Conservation (phyloP, 2,329 filamentous ascomycete genomes). For the Fusarium albidum region DNA sequence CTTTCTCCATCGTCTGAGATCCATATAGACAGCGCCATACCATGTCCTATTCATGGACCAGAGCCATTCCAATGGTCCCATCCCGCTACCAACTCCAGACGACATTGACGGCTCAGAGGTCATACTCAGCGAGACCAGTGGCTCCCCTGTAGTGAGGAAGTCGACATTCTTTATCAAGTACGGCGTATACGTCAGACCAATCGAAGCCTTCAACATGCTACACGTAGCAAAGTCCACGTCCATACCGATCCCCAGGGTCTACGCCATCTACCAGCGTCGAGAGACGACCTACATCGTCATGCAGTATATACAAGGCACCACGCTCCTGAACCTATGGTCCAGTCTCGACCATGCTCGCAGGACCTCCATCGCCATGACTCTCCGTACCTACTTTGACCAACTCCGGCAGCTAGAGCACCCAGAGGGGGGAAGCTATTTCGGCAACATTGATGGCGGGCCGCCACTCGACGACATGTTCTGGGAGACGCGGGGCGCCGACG, state of each 20-base stretch:
- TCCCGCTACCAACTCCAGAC: slow-evolving; percentile 22
- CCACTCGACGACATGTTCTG: slow-evolving; percentile 31
- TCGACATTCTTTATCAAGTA: slow-evolving; percentile 24
- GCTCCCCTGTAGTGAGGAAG: slow-evolving; percentile 3
- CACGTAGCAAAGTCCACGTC: slow-evolving; percentile 26
- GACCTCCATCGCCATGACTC: slow-evolving; percentile 8
- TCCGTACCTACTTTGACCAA: slow-evolving; percentile 19
- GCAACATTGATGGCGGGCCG: slow-evolving; percentile 18
- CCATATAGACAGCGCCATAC: slow-evolving; percentile 9
- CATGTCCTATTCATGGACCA: slow-evolving; percentile 14
- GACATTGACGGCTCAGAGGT: slow-evolving; percentile 11
- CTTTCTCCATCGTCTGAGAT: too few species aligned
- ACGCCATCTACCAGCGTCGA: slow-evolving; percentile 29
- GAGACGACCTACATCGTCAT: slow-evolving; percentile 32
- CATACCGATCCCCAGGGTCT: slow-evolving; percentile 31
- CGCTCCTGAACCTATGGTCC: slow-evolving; percentile 4
- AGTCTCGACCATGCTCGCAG: slow-evolving; percentile 3
- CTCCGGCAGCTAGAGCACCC: slow-evolving; percentile 23
- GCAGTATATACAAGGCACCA: slow-evolving; percentile 24
- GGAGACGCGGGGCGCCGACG: too few species aligned
- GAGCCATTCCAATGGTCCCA: not conserved
- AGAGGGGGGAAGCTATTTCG: slow-evolving; percentile 33
- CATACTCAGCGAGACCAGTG: not conserved
- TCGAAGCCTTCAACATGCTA: slow-evolving; percentile 33
- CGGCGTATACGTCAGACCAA: slow-evolving; percentile 12